Conservation (phyloP, 169 alveolate species). For the Cardiosporidium cionae region DNA sequence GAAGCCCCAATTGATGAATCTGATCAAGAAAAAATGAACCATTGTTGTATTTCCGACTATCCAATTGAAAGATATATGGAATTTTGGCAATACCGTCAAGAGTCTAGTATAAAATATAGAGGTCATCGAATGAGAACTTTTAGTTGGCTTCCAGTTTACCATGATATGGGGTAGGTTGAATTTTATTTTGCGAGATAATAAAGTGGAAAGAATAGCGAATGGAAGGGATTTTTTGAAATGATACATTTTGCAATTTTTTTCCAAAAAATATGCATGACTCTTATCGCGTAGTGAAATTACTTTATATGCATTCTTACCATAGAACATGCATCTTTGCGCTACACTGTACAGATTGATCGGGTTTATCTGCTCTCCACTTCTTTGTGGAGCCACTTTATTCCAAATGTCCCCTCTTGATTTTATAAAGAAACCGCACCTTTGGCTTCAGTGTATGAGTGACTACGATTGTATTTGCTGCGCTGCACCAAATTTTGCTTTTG, state of each 20-base stretch:
- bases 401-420: slow-evolving; percentile 61
- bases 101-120: slow-evolving; percentile 3
- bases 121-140: slow-evolving; percentile 42
- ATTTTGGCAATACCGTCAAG: slow-evolving; percentile 25
- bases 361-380: slow-evolving; percentile 45
- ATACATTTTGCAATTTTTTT: neutral
- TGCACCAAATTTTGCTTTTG: slow-evolving; percentile 64
- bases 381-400: slow-evolving; percentile 42
- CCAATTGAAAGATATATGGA: slow-evolving; percentile 3
- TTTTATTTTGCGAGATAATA: neutral
- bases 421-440: slow-evolving; percentile 47
- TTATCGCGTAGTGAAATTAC: neutral
- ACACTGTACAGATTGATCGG: slow-evolving; percentile 42
- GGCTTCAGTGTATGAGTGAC: slow-evolving; percentile 52
- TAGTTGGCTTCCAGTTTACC: slow-evolving; percentile 57
- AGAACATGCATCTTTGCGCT: neutral
- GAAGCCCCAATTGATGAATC: slow-evolving; percentile 16
- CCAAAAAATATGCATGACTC: neutral
- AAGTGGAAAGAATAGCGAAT: neutral
- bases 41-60: slow-evolving; percentile 13
- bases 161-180: slow-evolving; percentile 51
- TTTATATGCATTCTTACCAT: neutral
- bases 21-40: no score
- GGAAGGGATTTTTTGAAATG: no score
- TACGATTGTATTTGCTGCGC: slow-evolving; percentile 46